Evolutionary conservation across 306 rosid genomes (phyloP).

Genomic region (Cucurbita pepo): DNA sequence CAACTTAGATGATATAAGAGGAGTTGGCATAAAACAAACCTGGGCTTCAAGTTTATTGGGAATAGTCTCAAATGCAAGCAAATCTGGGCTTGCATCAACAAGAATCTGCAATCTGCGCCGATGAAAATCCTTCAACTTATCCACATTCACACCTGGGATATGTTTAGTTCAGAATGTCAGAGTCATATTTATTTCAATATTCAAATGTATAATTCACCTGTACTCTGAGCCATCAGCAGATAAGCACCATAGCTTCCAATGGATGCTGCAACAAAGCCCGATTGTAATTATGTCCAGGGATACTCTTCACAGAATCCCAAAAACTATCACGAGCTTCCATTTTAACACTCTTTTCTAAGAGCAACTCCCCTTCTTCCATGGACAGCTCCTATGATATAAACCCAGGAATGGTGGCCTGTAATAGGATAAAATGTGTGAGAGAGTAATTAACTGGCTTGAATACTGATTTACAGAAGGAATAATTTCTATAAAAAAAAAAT

Average conservation of each 20-base stretch:
- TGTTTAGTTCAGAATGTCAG: neutral
- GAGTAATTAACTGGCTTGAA: neutral
- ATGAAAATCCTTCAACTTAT: conserved; percentile 77
- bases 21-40: conserved; percentile 18
- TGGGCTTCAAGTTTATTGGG: conserved; percentile 80
- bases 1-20: neutral
- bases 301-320: conserved; percentile 33
- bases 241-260: conserved; percentile 91
- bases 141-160: conserved; percentile 27
- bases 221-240: conserved; percentile 95
- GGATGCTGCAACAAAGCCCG: conserved; percentile 77
- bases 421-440: neutral
- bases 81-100: conserved; percentile 62
- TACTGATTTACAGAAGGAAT: neutral
- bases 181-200: neutral
- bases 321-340: conserved; percentile 73
- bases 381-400: conserved; percentile 61
- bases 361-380: conserved; percentile 43
- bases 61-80: conserved; percentile 81
- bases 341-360: conserved; percentile 51
- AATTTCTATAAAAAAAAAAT: neutral
- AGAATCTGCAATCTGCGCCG: conserved; percentile 75
- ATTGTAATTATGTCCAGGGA: conserved; percentile 28
- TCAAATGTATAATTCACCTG: conserved; percentile 24
- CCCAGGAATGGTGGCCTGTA: conserved; percentile 69